Base-by-base conservation (phyloP, 2,329 filamentous ascomycete genomes). In the Epichloe scottii region DNA sequence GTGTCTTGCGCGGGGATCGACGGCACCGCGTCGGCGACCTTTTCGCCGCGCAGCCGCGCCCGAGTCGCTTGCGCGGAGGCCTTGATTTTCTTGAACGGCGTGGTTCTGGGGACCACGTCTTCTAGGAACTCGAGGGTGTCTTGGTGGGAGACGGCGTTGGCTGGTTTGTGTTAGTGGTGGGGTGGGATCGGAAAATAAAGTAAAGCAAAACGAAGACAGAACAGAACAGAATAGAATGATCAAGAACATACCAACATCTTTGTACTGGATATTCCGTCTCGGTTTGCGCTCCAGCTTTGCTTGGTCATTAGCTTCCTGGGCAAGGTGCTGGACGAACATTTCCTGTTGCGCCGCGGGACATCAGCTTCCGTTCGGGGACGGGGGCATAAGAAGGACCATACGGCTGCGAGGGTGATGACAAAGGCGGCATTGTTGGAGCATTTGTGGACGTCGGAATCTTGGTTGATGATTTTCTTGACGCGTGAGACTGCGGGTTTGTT, bases 381-480 rank as follows among this genome's bases (percentile, higher is more conserved):
- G 14, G 17, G 21, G 35, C 11, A 15, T 34, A 0, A 12, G 35
- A 1, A 30, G 35, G 15, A 4, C 64, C 77, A 57, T 68, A 87
- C 86, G 3, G 93, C 90, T 21, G 93, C 93, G 54, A 95, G 77
- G 1, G 91, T 90, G 61, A 97, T 94, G 52, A 91, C 83, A 66
- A 97, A 97, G 19, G 90, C 87, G 50, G 91, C 91, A 63, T 95
- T 95, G 67, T 90, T 95, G 45, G 90, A 95, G 67, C 89, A 95
- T 64, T 87, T 80, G 55, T 74, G 76, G 55, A 95, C 86, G 55
- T 96, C 91, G 42, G 87, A 82, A 67, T 98, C 93, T 52, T 89
- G 79, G 46, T 82, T 79, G 54, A 98, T 88, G 64, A 98, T 95
- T 71, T 95, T 95, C 71, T 96, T 96, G 53, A 98, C 88, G 61